phyloP scores from a whole-genome alignment of 352 stramenopile species.

The Thalassiosira delicatula region DNA sequence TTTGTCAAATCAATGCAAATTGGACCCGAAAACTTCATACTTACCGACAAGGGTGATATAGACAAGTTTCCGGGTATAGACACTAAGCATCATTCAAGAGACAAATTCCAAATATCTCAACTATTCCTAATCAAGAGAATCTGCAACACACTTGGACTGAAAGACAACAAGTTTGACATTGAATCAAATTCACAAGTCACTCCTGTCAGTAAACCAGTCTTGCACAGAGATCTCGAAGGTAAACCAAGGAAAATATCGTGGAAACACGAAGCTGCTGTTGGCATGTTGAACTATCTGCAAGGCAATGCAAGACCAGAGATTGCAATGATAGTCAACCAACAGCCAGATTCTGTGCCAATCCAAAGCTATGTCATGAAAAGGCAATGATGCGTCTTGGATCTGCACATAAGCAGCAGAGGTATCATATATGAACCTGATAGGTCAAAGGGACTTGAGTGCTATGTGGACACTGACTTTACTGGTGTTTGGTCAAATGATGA shows the following conservation, averaged over 20 bases:
- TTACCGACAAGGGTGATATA: slow-evolving; percentile 45
- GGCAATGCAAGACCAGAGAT: not conserved
- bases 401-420: not conserved
- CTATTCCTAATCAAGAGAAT: slow-evolving; percentile 60
- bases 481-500: not conserved
- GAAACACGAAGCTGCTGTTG: slow-evolving; percentile 10
- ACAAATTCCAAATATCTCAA: slow-evolving; percentile 50
- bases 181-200: slow-evolving; percentile 29
- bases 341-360: not conserved
- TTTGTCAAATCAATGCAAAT: slow-evolving; percentile 30
- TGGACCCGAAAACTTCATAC: slow-evolving; percentile 39
- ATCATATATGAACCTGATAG: not conserved
- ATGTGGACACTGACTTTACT: slow-evolving; percentile 8
- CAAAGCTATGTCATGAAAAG: not conserved
- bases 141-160: not conserved
- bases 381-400: not conserved
- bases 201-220: slow-evolving; percentile 23
- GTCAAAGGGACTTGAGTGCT: not conserved
- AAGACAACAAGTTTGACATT: slow-evolving; percentile 14
- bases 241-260: not conserved
- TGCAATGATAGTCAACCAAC: not conserved
- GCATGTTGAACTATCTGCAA: not conserved
- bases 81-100: slow-evolving; percentile 26
- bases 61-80: slow-evolving; percentile 64
- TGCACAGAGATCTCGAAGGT: slow-evolving; percentile 6